These are phyloP conservation scores for Neofusicoccum umdonicola DNA, from an alignment of 2,329 filamentous ascomycete species.

Conservation along the genomic window DNA sequence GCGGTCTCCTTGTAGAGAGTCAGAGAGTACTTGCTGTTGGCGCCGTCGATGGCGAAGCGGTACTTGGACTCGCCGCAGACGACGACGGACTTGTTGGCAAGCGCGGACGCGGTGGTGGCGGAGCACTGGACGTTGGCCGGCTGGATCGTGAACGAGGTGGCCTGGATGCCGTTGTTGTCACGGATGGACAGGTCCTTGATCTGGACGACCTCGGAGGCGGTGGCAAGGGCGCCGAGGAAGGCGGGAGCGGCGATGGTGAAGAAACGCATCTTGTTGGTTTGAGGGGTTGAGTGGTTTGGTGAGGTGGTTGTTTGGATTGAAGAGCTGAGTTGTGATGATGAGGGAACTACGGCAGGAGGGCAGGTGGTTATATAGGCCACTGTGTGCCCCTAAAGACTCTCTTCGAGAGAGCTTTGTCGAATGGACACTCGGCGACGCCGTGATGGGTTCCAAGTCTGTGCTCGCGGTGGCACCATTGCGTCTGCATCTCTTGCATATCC, in stretches of 20 bases:
- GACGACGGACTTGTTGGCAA: neutral
- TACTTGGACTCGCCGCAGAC: neutral
- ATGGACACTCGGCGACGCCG: too few species aligned
- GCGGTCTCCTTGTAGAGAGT: conserved; percentile 2
- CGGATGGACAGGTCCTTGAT: conserved; percentile 5
- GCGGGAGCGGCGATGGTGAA: neutral
- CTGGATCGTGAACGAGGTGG: neutral
- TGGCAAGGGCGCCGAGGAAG: neutral
- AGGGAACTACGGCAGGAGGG: too few species aligned
- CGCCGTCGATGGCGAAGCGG: neutral
- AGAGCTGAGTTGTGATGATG: neutral
- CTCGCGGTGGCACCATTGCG: too few species aligned
- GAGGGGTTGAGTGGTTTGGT: neutral
- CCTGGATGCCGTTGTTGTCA: neutral
- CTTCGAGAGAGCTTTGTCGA: too few species aligned
- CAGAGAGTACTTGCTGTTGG: neutral
- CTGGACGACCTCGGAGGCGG: neutral
- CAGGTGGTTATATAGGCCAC: too few species aligned
- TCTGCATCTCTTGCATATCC: too few species aligned
- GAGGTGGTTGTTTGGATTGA: too few species aligned
- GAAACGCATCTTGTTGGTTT: conserved; percentile 13
- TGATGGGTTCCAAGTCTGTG: too few species aligned
- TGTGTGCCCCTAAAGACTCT: too few species aligned
- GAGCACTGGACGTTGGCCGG: conserved; percentile 1
- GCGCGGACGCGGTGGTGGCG: neutral